Evolutionary conservation across 768 basidiomycete species (phyloP).

Genomic region (Tylopilus intermedius): DNA sequence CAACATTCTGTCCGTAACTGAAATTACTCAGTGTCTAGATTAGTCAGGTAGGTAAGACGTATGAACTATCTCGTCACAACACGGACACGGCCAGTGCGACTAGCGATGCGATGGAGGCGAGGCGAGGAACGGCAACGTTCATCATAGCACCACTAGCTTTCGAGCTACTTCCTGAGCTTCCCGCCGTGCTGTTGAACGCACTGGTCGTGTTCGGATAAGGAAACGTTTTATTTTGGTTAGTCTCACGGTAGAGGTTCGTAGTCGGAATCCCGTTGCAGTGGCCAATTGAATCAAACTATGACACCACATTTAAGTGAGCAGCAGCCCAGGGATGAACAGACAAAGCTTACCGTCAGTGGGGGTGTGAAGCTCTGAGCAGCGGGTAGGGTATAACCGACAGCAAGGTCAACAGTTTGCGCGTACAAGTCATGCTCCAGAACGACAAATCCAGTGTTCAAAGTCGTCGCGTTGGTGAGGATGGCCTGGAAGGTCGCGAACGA

Average conservation of each 20-base stretch:
- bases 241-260: slow-evolving; percentile 78
- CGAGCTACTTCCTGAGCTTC: slow-evolving; percentile 4
- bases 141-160: slow-evolving; percentile 4
- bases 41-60: slow-evolving; percentile 12
- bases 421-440: slow-evolving; percentile 87
- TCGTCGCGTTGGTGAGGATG: slow-evolving; percentile 67
- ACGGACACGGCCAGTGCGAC: slow-evolving; percentile 11
- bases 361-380: slow-evolving; percentile 66
- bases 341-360: slow-evolving; percentile 50
- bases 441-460: slow-evolving; percentile 69
- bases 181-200: neutral
- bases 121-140: slow-evolving; percentile 16
- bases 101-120: slow-evolving; percentile 8
- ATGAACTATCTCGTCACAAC: slow-evolving; percentile 14
- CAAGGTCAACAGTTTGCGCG: slow-evolving; percentile 82
- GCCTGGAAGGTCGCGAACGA: slow-evolving; percentile 64
- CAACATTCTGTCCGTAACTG: slow-evolving; percentile 19
- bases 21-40: slow-evolving; percentile 10
- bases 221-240: slow-evolving; percentile 66
- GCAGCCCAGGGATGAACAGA: neutral
- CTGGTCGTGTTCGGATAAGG: slow-evolving; percentile 41
- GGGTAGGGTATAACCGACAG: slow-evolving; percentile 80
- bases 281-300: slow-evolving; percentile 69
- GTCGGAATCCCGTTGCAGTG: slow-evolving; percentile 62
- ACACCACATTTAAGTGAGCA: neutral